Base-by-base conservation (phyloP, 2,329 filamentous ascomycete genomes). In the Apiospora hydei region DNA sequence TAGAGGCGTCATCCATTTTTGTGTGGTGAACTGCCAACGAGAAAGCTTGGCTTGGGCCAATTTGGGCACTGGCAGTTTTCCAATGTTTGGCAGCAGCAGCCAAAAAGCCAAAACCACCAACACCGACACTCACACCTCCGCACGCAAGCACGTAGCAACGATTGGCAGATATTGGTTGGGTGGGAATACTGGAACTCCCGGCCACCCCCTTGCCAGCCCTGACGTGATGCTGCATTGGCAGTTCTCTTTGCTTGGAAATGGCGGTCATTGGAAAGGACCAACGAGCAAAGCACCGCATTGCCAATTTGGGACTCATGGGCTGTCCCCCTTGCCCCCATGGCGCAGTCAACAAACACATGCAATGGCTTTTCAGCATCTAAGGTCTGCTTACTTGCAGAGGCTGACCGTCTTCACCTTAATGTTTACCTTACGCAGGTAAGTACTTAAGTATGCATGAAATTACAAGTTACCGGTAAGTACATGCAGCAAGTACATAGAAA, bases 201-300 rank as follows among this genome's bases (percentile, higher is more conserved):
- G 57, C 34, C 57, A 34, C 49, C 57, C 57, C 57, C 49, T n/a
- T 41, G 57, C 30, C 34, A n/a, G 57, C 18, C 57, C 57, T 64
- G 57, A 64, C 57, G 57, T 64, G 57, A 64, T 64, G 57, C 57
- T 64, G 57, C 57, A 64, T 64, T 18, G 53, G 34, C 34, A 61
- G 18, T 13, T 38, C 53, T 30, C 18, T 41, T 41, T n/a, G 16
- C 57, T 64, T 64, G 57, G 57, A 64, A 64, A 38, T 64, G 57
- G 57, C 57, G 57, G 57, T 64, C 57, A 38, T 61, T 16, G 8
- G 26, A 57, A 34, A 10, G 26, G 16, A 49, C 46, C 46, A 49
- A 49, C 46, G 46, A n/a, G 21, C 18, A 49, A 49, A 49, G 46
- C 46, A 57, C 14, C 51, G 51, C 26, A 34, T 57, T 57, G 26